Evolutionary conservation across 805 yeast genomes (phyloP), one percentile per base, ranked within the genome.

Genomic region (Brettanomyces naardenensis): DNA sequence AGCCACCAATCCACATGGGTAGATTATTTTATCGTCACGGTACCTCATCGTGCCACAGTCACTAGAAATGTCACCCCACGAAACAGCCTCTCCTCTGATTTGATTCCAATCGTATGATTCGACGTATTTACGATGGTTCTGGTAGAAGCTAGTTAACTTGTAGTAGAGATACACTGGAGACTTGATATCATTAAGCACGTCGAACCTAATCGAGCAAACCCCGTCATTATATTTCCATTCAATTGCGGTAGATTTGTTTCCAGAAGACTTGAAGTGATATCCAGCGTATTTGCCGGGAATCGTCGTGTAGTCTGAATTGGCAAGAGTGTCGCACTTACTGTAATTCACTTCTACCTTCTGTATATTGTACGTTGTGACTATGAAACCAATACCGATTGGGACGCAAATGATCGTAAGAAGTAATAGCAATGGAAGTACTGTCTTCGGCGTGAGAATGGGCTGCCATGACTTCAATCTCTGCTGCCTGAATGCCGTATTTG

Each of bases 1-100:
- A 37, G 97, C 95, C 46, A 90, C 87, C 36, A 90, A 69, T 1
- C 98, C 98, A 64, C 97, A 92, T 14, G 98, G 98, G 57, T 90
- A 90, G 44, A 71, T 54, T 13, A 68, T 53, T 46, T 71, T 74
- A 18, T 46, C 55, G 31, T 63, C 66, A 14, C 62, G 54, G 11
- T 45, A 30, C 19, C 46, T 47, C 54, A 78, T 71, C 23, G 84
- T 76, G 48, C 68, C 69, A 22, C 84, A 81, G 18, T 71, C 69
- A 5, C 56, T 47, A 36, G 64, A 68, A 17, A 92, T 57, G 31
- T 65, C 71, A 20, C 61, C 68, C 3, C 64, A 64, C 0, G 69
- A 39, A 6, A 81, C 77, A 3, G 90, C 85, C 21, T 73, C 59
- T 2, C 98, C 98, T 43, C 76, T 75, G 35, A 92, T 56, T 61